Evolutionary conservation across 2,329 filamentous ascomycete species (phyloP).

Genomic region (Botrytis medusae): DNA sequence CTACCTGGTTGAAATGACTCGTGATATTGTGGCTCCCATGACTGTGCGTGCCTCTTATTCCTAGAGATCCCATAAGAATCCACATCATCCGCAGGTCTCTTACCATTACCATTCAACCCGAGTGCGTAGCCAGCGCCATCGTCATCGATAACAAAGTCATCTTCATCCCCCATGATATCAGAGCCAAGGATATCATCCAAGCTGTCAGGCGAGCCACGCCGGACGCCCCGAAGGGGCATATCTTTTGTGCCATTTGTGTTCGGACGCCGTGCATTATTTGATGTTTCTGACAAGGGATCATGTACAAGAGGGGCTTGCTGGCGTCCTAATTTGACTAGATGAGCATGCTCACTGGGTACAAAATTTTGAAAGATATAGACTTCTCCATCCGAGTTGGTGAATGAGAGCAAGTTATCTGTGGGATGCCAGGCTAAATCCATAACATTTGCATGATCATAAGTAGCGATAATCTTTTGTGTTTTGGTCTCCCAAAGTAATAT

Average conservation of each 20-base stretch:
- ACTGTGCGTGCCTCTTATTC: conserved; percentile 44
- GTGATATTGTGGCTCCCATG: conserved; percentile 65
- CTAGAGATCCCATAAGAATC: conserved; percentile 40
- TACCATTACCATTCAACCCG: conserved; percentile 60
- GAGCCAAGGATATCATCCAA: conserved; percentile 79
- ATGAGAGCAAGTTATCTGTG: conserved; percentile 81
- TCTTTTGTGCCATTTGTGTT: conserved; percentile 54
- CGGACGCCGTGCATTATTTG: conserved; percentile 61
- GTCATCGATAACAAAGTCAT: conserved; percentile 90
- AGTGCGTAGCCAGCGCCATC: conserved; percentile 87
- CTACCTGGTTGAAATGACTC: conserved; percentile 89
- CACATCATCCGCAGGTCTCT: conserved; percentile 53
- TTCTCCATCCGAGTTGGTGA: conserved; percentile 90
- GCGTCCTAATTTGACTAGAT: conserved; percentile 55
- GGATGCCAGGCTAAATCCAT: conserved; percentile 90
- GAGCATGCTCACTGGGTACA: conserved; percentile 56
- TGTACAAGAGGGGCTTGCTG: conserved; percentile 86
- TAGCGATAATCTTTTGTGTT: conserved; percentile 77
- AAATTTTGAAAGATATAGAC: conserved; percentile 84
- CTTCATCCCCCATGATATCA: conserved; percentile 51
- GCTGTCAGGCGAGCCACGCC: conserved; percentile 69
- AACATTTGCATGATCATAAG: conserved; percentile 78
- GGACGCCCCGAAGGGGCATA: conserved; percentile 50
- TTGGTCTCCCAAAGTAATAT: conserved; percentile 86
- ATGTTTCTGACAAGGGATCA: conserved; percentile 70